Conservation (phyloP, 805 yeast species). For the Metschnikowia hibisci region DNA sequence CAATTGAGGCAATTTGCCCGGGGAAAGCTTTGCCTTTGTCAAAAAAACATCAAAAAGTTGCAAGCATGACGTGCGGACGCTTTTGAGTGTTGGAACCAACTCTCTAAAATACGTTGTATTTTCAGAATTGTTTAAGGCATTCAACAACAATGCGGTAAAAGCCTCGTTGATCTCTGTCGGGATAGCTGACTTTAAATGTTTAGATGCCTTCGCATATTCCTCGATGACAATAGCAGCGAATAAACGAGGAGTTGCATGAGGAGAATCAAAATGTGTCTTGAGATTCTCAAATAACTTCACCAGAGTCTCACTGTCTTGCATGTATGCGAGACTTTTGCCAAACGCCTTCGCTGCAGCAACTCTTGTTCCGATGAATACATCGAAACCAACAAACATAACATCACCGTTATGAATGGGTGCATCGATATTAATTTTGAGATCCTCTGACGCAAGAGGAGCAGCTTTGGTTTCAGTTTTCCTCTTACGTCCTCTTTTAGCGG, state of each 20-base stretch:
- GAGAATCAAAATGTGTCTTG: slow-evolving; percentile 45
- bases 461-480: slow-evolving; percentile 33
- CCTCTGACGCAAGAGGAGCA: slow-evolving; percentile 50
- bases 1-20: slow-evolving; percentile 68
- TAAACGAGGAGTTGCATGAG: slow-evolving; percentile 79
- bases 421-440: slow-evolving; percentile 77
- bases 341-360: slow-evolving; percentile 70
- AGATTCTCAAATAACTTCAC: slow-evolving; percentile 36
- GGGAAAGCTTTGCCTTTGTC: slow-evolving; percentile 69
- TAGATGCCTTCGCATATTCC: slow-evolving; percentile 50
- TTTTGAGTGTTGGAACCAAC: slow-evolving; percentile 77
- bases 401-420: slow-evolving; percentile 92
- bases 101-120: slow-evolving; percentile 66
- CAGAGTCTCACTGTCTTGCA: slow-evolving; percentile 39
- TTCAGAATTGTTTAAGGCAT: slow-evolving; percentile 40
- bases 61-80: slow-evolving; percentile 82
- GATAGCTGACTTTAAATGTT: slow-evolving; percentile 16
- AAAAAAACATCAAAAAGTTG: slow-evolving; percentile 75
- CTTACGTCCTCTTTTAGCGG: slow-evolving; percentile 42
- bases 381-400: slow-evolving; percentile 75
- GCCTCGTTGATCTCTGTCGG: slow-evolving; percentile 18
- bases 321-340: slow-evolving; percentile 59
- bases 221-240: slow-evolving; percentile 65
- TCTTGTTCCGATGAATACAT: slow-evolving; percentile 70
- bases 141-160: slow-evolving; percentile 28